A percentile compares a stretch with the other conserved stretches of the same genome.
Conservation (phyloP, 805 yeast species). For the Metschnikowia kunwiensis region DNA sequence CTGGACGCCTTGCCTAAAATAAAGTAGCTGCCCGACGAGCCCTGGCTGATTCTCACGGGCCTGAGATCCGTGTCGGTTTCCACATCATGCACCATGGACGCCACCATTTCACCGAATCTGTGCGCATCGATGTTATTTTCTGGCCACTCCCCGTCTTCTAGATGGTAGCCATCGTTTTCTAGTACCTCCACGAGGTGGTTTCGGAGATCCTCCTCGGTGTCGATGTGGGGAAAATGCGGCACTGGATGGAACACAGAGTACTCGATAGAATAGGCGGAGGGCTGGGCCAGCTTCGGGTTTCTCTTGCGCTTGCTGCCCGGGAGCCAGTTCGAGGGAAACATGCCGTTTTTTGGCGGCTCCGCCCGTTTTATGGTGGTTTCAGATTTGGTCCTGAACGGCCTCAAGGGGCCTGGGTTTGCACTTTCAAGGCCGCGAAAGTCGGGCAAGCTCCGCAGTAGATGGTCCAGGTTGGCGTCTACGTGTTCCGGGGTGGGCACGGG, state of each 20-base stretch:
- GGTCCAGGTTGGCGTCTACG: not conserved
- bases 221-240: constrained; percentile 16
- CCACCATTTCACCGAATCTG: constrained; percentile 40
- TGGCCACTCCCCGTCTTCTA: constrained; percentile 19
- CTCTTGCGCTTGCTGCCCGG: not conserved
- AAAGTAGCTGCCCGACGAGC: constrained; percentile 72
- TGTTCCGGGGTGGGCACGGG: not conserved
- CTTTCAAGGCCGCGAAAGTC: too few species aligned
- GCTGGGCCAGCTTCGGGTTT: not conserved
- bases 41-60: constrained; percentile 57
- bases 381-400: too few species aligned
- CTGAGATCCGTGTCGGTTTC: constrained; percentile 33
- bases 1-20: constrained; percentile 22
- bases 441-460: constrained; percentile 9
- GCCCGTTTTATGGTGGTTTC: too few species aligned
- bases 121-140: constrained; percentile 21
- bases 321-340: constrained; percentile 7
- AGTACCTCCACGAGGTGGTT: constrained; percentile 13
- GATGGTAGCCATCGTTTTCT: constrained; percentile 13
- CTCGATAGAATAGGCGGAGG: constrained; percentile 40
- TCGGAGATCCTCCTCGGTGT: constrained; percentile 18
- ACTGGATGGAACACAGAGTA: constrained; percentile 52
- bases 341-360: not conserved
- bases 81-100: constrained; percentile 46
- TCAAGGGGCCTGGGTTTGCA: too few species aligned